Base-by-base conservation (phyloP, 352 stramenopile species). In the Phytophthora rubi region DNA sequence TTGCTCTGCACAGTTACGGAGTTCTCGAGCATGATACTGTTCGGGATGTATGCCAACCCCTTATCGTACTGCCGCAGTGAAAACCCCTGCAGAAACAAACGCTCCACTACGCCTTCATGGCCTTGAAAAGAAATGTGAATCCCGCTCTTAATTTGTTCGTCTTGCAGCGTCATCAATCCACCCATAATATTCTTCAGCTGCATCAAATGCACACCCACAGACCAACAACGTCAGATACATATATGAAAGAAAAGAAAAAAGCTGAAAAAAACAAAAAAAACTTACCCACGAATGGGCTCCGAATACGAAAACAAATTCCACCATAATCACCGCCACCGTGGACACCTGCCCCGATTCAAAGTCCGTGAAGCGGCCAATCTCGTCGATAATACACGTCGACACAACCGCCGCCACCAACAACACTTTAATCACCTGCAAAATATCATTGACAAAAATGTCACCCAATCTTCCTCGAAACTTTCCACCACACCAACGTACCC, bases 131-230 rank as follows among this genome's bases (percentile, higher is more conserved):
- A 79, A 6, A 96, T 77, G 56, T 94, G 86, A 15, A 76, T 75
- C 12, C 88, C 88, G 62, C 81, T 93, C 53, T 92, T 92, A 68
- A 96, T 82, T 71, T 93, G 86, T 57, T 96, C 88, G 32, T 96
- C 88, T 47, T 93, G 77, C 53, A 96, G 75, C 39, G 86, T 79
- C 70, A 94, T 88, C 12, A 96, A 65, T 9, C 88, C 88, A 37
- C 88, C 88, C 76, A 96, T 91, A 15, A 91, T 90, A 65, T 96
- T 96, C 49, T 93, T 93, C 33, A 94, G 71, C 88, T 95, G 62
- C n/a, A 32, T 10, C 28, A 37, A 5, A 9, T 13, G 0, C 42
- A 48, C 42, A 16, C 35, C 15, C 42, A 23, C 42, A 16, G 10
- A 16, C 7, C 15, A 33, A 21, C 18, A 59, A 37, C 18, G 15